Conservation (phyloP, 2,329 filamentous ascomycete species). For the Thermothelomyces thermophilus region DNA sequence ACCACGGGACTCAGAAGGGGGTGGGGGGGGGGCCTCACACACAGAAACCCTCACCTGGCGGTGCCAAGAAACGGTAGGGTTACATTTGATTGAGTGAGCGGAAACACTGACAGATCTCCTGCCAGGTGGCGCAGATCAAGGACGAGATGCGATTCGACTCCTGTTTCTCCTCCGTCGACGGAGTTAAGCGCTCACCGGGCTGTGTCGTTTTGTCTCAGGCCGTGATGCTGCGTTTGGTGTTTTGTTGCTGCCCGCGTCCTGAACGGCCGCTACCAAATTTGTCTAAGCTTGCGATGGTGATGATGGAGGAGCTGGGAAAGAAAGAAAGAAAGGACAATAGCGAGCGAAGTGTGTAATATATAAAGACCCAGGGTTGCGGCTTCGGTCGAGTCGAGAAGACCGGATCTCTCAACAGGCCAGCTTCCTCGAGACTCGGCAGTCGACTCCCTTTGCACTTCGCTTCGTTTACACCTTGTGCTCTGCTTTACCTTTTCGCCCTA, state of each 20-base stretch:
- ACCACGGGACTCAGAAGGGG: no score
- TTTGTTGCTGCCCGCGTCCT: background rate
- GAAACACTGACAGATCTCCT: conserved; percentile 7
- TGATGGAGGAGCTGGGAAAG: background rate
- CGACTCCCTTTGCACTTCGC: no score
- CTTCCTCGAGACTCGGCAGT: no score
- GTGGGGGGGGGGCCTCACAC: background rate
- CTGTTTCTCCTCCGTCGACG: conserved; percentile 2
- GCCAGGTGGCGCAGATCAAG: background rate
- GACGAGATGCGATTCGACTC: conserved; percentile 16
- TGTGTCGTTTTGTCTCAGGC: conserved; percentile 10
- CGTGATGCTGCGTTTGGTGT: conserved; percentile 12
- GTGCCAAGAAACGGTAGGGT: conserved; percentile 5
- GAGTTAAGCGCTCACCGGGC: background rate
- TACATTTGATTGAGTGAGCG: conserved; percentile 9
- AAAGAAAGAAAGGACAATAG: no score
- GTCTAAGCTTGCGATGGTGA: conserved; percentile 4
- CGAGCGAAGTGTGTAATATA: no score
- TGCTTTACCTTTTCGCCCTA: no score
- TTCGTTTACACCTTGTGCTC: no score
- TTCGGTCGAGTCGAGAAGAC: background rate
- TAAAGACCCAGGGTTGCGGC: conserved; percentile 1
- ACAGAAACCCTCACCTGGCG: background rate
- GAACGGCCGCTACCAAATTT: background rate
- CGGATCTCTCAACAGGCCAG: no score